Conservation (phyloP, 129 eudicot species). For the sunflower (Helianthus annuus) region DNA sequence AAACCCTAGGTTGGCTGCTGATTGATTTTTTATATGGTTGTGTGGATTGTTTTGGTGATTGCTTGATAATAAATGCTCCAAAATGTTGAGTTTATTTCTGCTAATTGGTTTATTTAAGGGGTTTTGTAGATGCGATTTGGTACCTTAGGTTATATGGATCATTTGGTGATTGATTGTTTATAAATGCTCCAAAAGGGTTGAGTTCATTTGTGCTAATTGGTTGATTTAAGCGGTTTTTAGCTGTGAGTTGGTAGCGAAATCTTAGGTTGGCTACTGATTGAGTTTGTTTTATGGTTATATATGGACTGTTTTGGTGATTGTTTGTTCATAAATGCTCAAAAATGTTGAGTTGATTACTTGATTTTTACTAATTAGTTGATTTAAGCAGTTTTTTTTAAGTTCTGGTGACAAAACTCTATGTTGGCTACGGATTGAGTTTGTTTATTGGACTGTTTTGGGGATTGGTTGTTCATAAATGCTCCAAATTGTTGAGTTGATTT, state of each 20-base stretch:
- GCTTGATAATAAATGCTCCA: too few species aligned
- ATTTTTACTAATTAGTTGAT: too few species aligned
- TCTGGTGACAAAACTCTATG: too few species aligned
- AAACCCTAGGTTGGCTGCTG: too few species aligned
- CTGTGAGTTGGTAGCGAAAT: background rate
- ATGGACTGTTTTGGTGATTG: background rate
- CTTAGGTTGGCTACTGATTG: background rate
- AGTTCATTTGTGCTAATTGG: background rate
- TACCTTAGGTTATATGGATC: conserved; percentile 6
- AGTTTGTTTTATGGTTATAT: background rate
- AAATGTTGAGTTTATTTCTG: background rate
- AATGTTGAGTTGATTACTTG: too few species aligned
- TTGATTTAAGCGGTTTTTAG: background rate
- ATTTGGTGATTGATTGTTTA: background rate
- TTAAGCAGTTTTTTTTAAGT: too few species aligned
- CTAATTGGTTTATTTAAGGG: background rate
- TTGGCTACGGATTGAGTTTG: too few species aligned
- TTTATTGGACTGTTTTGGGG: too few species aligned
- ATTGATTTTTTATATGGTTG: too few species aligned
- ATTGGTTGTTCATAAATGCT: too few species aligned
- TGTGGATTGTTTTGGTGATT: too few species aligned
- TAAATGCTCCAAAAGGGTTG: background rate
- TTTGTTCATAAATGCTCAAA: too few species aligned
- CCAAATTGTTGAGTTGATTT: background rate
- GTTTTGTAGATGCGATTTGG: background rate